Evolutionary conservation across 2,329 filamentous ascomycete species (phyloP).

Genomic region (Diatrype stigma): DNA sequence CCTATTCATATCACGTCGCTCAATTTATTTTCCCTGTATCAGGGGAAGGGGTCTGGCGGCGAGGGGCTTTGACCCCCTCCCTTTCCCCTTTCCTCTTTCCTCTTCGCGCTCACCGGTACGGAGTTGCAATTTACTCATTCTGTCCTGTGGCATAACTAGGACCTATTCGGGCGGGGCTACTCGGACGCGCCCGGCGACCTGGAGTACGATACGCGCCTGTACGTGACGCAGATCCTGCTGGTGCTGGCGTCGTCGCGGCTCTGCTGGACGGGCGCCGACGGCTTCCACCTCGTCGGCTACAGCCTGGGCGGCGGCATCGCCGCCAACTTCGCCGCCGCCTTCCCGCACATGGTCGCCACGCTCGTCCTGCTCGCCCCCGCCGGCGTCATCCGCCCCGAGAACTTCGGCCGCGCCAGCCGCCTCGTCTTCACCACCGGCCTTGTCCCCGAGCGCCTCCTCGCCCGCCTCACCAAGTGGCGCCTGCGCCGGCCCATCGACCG

Average conservation of each 20-base stretch:
- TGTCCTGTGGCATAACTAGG: too few species aligned
- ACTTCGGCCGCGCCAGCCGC: constrained; percentile 46
- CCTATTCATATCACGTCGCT: constrained; percentile 25
- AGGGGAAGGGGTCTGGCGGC: too few species aligned
- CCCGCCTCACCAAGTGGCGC: constrained; percentile 42
- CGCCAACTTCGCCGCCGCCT: constrained; percentile 68
- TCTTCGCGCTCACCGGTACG: too few species aligned
- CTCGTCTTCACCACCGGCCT: constrained; percentile 52
- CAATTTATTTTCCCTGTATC: background rate
- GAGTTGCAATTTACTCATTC: too few species aligned
- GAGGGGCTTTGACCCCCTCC: too few species aligned
- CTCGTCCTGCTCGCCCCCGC: constrained; percentile 76
- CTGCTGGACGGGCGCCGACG: constrained; percentile 56
- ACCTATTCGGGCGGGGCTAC: constrained; percentile 67
- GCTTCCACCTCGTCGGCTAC: constrained; percentile 71
- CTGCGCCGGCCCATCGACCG: constrained; percentile 48
- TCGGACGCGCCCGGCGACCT: constrained; percentile 61
- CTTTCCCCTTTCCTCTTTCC: constrained; percentile 3
- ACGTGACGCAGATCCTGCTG: constrained; percentile 67
- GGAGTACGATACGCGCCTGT: constrained; percentile 70
- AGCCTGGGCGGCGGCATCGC: constrained; percentile 78
- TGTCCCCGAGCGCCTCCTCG: constrained; percentile 49
- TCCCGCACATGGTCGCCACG: constrained; percentile 64
- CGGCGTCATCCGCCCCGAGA: constrained; percentile 61
- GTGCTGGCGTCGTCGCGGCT: constrained; percentile 67